Evolutionary conservation across 225 moss, liverwort and hornwort genomes (phyloP), one percentile per base, ranked within the genome.

Genomic region (Straminergon stramineum): DNA sequence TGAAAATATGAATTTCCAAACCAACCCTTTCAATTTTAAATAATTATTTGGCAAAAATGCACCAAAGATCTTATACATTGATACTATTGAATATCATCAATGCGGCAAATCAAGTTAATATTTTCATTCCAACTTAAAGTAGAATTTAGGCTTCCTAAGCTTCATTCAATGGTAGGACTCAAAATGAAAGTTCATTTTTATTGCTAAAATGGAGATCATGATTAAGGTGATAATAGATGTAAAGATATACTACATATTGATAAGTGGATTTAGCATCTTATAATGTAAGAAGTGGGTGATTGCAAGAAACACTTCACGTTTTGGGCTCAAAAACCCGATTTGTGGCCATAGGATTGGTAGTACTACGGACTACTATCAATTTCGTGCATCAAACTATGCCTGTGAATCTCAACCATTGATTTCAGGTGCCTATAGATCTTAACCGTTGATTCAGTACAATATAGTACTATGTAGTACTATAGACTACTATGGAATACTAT

Each of bases 31-130:
- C 3, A 16, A 43, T 43, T 26, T 27, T 68, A 68, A 73, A 43
- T 73, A 43, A 27, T 23, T 23, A 39, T 73, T 73, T 1, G 2
- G 0, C 16, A 73, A 27, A 71, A 43, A 43, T 27, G 16, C 16
- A 16, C 9, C 2, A 7, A 27, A 73, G 17, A 10, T 73, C 5
- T 73, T 5, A 8, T 1, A 28, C 9, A 16, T 5, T 0, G 0
- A 27, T 28, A 45, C 10, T 74, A 2, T 45, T 28, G 17, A 74
- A 45, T 4, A 10, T 45, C 24, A 26, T 68, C 7, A 39, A 24
- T 17, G 45, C 2, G 45, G 28, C 45, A 74, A 74, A 45, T 73
- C 15, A 27, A 73, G 9, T 43, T 71, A 15, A 1, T 41, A 0
- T 28, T 5, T 27, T 73, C 28, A 17, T 45, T 74, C 2, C 30